Evolutionary conservation across 1,284 basidiomycete genomes (phyloP).

Genomic region (Taiwanofungus camphoratus): DNA sequence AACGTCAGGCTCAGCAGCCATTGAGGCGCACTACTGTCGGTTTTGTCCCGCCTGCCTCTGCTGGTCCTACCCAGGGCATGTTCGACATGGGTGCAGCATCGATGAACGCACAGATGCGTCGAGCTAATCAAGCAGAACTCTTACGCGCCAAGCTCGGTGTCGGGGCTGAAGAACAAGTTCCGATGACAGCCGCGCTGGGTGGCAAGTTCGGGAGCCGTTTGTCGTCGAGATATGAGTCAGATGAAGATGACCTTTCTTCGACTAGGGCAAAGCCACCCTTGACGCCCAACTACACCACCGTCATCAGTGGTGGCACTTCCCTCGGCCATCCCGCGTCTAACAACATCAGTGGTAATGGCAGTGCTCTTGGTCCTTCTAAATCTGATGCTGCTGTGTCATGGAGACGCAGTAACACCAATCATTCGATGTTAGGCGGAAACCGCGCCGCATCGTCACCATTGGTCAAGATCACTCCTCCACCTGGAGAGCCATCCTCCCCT

Average conservation of each 20-base stretch:
- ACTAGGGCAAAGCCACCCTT: conserved; percentile 33
- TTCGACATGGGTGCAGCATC: conserved; percentile 56
- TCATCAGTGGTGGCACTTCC: conserved; percentile 66
- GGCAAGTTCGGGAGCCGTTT: conserved; percentile 70
- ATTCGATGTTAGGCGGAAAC: conserved; percentile 63
- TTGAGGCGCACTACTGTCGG: conserved; percentile 41
- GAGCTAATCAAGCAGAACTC: conserved; percentile 60
- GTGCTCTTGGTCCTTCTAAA: conserved; percentile 48
- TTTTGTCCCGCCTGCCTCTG: conserved; percentile 58
- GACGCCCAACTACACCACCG: conserved; percentile 58
- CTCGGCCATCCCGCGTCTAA: conserved; percentile 49
- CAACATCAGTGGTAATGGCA: conserved; percentile 20
- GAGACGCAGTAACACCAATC: conserved; percentile 65
- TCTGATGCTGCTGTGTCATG: conserved; percentile 72
- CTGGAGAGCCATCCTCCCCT: conserved; percentile 50
- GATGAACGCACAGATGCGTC: conserved; percentile 51
- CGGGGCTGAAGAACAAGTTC: conserved; percentile 49
- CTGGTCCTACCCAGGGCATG: conserved; percentile 55
- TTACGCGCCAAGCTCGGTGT: conserved; percentile 53
- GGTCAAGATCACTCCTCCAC: conserved; percentile 68
- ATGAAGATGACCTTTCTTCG: conserved; percentile 33
- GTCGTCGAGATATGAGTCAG: conserved; percentile 35
- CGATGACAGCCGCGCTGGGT: conserved; percentile 74
- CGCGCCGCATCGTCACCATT: conserved; percentile 56
- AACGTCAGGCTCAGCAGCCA: conserved; percentile 34